These are phyloP conservation scores for Choanephora cucurbitarum DNA, from an alignment of 371 early-diverging fungal species.

Conservation along the genomic window DNA sequence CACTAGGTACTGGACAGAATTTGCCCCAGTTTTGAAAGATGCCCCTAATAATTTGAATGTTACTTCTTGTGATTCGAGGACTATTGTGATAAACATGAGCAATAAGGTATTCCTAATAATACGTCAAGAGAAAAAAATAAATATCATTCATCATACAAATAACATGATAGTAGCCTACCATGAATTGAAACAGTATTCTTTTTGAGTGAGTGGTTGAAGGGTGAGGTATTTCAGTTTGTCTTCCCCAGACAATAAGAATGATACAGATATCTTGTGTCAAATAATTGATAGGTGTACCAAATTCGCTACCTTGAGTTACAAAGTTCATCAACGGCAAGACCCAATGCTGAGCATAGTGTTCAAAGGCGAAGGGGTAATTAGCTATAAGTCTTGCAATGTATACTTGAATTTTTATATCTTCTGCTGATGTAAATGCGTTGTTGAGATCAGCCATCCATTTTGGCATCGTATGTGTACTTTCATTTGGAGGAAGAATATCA, in stretches of 20 bases:
- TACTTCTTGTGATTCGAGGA: constrained; percentile 43
- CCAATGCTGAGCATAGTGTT: constrained; percentile 60
- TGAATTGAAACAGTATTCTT: constrained; percentile 34
- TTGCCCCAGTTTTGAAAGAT: constrained; percentile 64
- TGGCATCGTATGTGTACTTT: constrained; percentile 45
- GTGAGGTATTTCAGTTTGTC: constrained; percentile 23
- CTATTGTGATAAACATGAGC: constrained; percentile 49
- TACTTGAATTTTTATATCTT: constrained; percentile 50
- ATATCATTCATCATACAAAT: too few relatives aligned
- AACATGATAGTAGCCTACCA: too few relatives aligned
- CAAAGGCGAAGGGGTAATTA: constrained; percentile 63
- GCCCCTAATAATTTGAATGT: constrained; percentile 57
- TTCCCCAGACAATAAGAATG: constrained; percentile 61
- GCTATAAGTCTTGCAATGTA: constrained; percentile 65
- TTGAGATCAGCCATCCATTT: constrained; percentile 66
- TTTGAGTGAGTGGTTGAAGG: constrained; percentile 38
- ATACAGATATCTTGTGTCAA: constrained; percentile 67
- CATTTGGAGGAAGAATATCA: constrained; percentile 35
- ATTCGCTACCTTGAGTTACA: constrained; percentile 48
- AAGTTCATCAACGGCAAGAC: constrained; percentile 61
- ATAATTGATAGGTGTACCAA: constrained; percentile 71
- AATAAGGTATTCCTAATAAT: constrained; percentile 52
- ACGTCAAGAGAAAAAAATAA: not conserved
- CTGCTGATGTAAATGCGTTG: constrained; percentile 31
- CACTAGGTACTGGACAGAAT: constrained; percentile 62